Evolutionary conservation across 257 asterid genomes (phyloP), one percentile per base, ranked within the genome.

Genomic region (Solanum chilense): DNA sequence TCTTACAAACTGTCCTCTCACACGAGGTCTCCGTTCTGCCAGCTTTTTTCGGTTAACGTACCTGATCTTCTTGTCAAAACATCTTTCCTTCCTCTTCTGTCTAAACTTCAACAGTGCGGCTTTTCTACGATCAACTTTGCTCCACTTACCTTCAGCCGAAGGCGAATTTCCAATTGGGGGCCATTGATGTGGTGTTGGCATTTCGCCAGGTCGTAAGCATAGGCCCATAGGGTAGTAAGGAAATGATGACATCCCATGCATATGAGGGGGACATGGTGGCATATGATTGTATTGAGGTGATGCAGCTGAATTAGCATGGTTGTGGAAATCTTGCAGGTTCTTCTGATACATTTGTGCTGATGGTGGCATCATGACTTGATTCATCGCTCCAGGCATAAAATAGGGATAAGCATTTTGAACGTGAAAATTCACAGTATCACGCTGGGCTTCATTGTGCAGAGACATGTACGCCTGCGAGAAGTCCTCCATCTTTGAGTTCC

Each of bases 1-100:
- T 93, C 99, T 92, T 85, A 96, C 99, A 90, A 97, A 97, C 88
- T 96, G 99, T 87, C 99, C 99, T 90, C 93, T 91, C 81, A 96
- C 87, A 62, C 98, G 98, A 87, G 99, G 99, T 75, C 99, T 94
- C 82, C 97, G 92, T 45, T 96, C 99, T n/a, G 99, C 99, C 68
- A 97, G 97, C 74, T 87, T 93, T 89, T 97, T 97, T 42, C 99
- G 78, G 80, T 97, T 97, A 60, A 92, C 98, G 84, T 97, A 97
- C 93, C 99, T 93, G 80, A 96, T 93, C 91, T 94, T 97, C 92
- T 97, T 96, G 93, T 96, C 96, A 89, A 95, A 97, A 87, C 99
- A 97, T 86, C 99, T 93, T 45, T 95, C 99, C 89, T 97, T 96
- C 64, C 98, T 92, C 88, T 96, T 97, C 90, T 94, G 98, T 88